Conservation (phyloP, 331 rosid species). For the Pyrus hybrid region DNA sequence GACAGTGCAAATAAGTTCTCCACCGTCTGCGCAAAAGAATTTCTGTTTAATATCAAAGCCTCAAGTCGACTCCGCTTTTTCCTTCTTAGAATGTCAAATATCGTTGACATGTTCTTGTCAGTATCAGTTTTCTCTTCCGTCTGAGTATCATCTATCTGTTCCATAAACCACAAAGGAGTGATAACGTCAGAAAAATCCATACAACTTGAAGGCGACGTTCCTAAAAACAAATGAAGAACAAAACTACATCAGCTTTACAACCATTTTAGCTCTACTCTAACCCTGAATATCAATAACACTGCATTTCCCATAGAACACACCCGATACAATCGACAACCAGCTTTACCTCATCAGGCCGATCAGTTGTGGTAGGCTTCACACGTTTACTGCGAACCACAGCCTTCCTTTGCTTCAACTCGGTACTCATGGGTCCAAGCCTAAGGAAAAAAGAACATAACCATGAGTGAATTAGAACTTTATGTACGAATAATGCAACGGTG, state of each 20-base stretch:
- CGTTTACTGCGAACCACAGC: constrained; percentile 21
- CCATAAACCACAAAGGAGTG: constrained; percentile 6
- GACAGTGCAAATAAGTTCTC: constrained; percentile 81
- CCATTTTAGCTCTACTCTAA: background rate
- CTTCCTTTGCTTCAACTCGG: constrained; percentile 56
- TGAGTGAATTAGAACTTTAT: background rate
- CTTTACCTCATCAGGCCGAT: constrained; percentile 61
- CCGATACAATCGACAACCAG: no score
- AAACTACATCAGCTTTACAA: background rate
- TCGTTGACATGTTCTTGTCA: constrained; percentile 57
- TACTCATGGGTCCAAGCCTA: constrained; percentile 89
- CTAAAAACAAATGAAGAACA: background rate
- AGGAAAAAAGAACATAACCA: background rate
- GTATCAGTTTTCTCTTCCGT: constrained; percentile 56
- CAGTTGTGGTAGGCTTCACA: constrained; percentile 30
- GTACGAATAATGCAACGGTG: background rate
- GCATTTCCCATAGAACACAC: no score
- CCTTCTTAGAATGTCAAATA: constrained; percentile 51
- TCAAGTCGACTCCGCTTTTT: constrained; percentile 44
- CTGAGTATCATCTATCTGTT: constrained; percentile 45
- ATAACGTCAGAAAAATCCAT: background rate
- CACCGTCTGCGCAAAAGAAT: constrained; percentile 71
- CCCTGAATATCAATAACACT: no score
- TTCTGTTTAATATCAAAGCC: constrained; percentile 47
- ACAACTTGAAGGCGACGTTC: background rate